Percentiles rank a stretch among this genome's conserved stretches.
Conservation (phyloP, 2,329 filamentous ascomycete species). For the Alternaria ethzedia region DNA sequence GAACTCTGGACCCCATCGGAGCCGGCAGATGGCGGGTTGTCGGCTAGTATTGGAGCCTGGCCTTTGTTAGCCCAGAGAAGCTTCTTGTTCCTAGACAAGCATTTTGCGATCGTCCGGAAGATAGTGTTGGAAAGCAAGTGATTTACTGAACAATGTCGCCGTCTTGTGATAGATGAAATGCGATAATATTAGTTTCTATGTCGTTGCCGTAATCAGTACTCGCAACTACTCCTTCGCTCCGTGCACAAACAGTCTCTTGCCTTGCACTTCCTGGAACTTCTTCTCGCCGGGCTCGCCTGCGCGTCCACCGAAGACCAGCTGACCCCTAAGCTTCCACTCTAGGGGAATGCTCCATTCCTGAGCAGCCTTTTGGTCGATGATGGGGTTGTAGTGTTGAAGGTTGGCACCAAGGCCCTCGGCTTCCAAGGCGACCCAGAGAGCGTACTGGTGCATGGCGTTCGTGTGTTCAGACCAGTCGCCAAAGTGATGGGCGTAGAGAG, state of each 20-base stretch:
- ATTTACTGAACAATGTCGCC: neutral
- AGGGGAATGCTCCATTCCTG: constrained; percentile 72
- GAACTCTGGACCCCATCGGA: neutral
- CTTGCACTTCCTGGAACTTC: constrained; percentile 67
- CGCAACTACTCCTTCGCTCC: constrained; percentile 36
- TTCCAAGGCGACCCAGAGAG: constrained; percentile 82
- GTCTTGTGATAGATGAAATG: neutral
- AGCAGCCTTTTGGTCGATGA: constrained; percentile 76
- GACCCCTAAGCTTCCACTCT: constrained; percentile 78
- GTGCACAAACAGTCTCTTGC: constrained; percentile 60
- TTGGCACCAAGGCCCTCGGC: constrained; percentile 85
- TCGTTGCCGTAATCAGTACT: neutral
- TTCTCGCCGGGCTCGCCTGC: constrained; percentile 67
- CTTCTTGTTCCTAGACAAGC: neutral
- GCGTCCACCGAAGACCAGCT: constrained; percentile 80
- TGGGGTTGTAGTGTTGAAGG: constrained; percentile 91
- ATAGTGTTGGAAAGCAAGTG: neutral
- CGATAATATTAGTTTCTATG: neutral
- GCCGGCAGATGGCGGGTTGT: neutral
- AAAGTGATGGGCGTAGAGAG: constrained; percentile 81
- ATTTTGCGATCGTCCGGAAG: neutral
- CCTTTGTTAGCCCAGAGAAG: neutral
- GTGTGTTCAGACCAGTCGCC: constrained; percentile 77
- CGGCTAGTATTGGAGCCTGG: neutral
- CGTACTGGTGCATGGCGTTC: constrained; percentile 81